These are phyloP conservation scores for Imleria badia DNA, from an alignment of 768 basidiomycete genomes.

Conservation along the genomic window DNA sequence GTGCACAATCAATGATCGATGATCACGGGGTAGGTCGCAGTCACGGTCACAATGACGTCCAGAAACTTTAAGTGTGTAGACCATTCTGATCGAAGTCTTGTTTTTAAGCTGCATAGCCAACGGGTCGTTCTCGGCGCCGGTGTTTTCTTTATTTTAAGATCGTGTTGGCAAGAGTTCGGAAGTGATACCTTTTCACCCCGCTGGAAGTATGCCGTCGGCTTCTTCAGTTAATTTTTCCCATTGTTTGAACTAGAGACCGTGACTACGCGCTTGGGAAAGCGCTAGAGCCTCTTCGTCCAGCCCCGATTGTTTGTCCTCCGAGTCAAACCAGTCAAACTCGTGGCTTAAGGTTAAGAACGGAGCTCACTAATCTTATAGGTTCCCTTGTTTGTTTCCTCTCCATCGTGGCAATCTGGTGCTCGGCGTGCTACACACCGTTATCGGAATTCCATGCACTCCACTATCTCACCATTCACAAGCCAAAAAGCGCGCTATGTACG, in stretches of 20 bases:
- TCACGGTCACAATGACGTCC: background rate
- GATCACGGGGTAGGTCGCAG: background rate
- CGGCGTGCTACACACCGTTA: background rate
- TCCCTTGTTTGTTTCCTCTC: background rate
- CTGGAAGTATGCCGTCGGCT: background rate
- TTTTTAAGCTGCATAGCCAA: background rate
- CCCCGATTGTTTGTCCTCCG: background rate
- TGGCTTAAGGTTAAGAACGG: background rate
- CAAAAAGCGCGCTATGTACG: background rate
- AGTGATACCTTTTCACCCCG: background rate
- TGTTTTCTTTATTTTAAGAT: background rate
- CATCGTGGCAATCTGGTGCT: constrained; percentile 8
- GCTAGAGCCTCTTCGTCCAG: background rate
- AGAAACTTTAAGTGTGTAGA: too few relatives aligned
- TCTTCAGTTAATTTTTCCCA: background rate
- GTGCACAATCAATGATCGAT: background rate
- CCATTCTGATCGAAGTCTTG: background rate
- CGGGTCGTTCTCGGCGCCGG: background rate
- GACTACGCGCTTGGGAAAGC: background rate
- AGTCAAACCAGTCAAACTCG: background rate
- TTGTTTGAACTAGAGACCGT: background rate
- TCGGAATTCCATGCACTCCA: background rate
- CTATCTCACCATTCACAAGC: background rate
- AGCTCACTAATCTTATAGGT: background rate
- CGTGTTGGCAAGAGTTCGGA: background rate